Conservation (phyloP, 768 basidiomycete species). For the Tephrocybe sp. region DNA sequence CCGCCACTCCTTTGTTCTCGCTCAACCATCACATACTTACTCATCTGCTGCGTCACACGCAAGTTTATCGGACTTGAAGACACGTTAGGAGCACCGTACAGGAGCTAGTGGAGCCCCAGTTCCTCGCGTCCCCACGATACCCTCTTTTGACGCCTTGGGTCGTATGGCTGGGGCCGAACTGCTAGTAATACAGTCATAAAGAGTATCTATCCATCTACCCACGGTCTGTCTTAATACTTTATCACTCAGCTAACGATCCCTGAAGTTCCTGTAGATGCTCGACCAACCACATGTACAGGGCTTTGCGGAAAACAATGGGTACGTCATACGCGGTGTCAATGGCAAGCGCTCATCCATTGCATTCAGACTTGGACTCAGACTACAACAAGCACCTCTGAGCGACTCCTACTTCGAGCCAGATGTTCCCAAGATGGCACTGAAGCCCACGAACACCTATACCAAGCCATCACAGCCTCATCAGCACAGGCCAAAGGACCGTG, state of each 20-base stretch:
- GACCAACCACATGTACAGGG: neutral
- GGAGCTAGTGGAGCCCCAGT: neutral
- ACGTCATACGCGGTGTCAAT: neutral
- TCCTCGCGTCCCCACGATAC: neutral
- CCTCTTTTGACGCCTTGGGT: conserved; percentile 5
- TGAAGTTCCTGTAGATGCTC: neutral
- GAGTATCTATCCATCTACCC: too few relatives aligned
- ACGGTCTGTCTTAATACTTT: neutral
- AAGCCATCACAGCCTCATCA: neutral
- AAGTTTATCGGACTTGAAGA: neutral
- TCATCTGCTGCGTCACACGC: too few relatives aligned
- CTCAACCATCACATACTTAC: neutral
- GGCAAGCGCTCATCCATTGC: neutral
- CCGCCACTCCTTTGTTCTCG: too few relatives aligned
- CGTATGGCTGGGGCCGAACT: neutral
- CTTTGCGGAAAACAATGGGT: conserved; percentile 12
- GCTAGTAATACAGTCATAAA: neutral
- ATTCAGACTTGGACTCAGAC: conserved; percentile 4
- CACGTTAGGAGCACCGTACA: neutral
- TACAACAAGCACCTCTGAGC: conserved; percentile 2
- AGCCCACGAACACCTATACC: neutral
- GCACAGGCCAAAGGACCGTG: conserved; percentile 1
- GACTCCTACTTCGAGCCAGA: conserved; percentile 1
- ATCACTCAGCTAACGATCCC: neutral
- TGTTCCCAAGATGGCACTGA: neutral